Conservation (phyloP, 1,139 yeast species). For the Yamadazyma epiphylla region DNA sequence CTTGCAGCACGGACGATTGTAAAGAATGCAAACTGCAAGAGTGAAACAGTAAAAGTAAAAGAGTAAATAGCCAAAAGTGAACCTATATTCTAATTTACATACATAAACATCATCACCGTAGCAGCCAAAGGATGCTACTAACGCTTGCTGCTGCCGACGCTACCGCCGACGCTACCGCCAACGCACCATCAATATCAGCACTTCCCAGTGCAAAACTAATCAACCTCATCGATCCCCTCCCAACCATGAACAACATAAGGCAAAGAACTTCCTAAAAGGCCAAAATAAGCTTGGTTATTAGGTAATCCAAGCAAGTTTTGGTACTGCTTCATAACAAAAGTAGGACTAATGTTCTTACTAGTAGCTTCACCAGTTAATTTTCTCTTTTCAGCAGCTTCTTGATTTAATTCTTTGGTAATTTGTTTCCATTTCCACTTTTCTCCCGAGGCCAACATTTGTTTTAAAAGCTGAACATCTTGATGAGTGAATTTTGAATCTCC, state of each 20-base stretch:
- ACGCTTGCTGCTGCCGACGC: too few relatives aligned
- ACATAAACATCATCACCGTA: too few relatives aligned
- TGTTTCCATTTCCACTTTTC: constrained; percentile 48
- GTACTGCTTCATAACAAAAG: constrained; percentile 43
- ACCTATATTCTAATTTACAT: too few relatives aligned
- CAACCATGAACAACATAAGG: constrained; percentile 44
- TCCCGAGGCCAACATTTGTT: constrained; percentile 37
- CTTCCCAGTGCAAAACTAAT: too few relatives aligned
- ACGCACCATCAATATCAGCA: too few relatives aligned
- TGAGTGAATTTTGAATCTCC: constrained; percentile 24
- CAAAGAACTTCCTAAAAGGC: constrained; percentile 36
- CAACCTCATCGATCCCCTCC: constrained; percentile 28
- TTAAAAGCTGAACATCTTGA: constrained; percentile 37
- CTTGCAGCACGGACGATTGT: neutral
- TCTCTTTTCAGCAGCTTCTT: constrained; percentile 9
- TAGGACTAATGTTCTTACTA: constrained; percentile 39
- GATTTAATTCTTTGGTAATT: constrained; percentile 41
- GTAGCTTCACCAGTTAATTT: constrained; percentile 7
- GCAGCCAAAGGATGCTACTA: too few relatives aligned
- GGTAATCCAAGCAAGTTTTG: constrained; percentile 41
- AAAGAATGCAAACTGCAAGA: too few relatives aligned
- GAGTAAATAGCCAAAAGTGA: too few relatives aligned
- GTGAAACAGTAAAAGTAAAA: too few relatives aligned
- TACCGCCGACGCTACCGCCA: too few relatives aligned
- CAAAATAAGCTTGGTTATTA: constrained; percentile 35